Evolutionary conservation across 306 rosid species (phyloP).

Genomic region (Geum urbanum): DNA sequence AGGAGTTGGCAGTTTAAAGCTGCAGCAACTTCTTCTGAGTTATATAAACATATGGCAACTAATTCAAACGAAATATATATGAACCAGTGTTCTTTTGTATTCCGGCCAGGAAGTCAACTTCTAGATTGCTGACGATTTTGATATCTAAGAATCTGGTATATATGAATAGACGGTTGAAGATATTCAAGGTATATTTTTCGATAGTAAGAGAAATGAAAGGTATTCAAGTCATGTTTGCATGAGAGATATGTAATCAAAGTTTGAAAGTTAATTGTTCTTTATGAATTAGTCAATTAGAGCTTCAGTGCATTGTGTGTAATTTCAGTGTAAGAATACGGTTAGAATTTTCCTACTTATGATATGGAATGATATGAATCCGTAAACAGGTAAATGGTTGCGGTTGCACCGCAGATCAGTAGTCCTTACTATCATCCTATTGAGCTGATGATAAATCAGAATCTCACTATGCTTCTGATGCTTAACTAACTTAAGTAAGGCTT

Average conservation of each 20-base stretch:
- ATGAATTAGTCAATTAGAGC: neutral
- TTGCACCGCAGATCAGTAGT: neutral
- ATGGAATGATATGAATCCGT: neutral
- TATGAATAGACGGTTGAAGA: neutral
- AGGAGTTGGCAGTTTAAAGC: slow-evolving; percentile 8
- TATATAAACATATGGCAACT: neutral
- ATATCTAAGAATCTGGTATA: neutral
- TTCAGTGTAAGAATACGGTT: neutral
- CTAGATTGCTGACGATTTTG: slow-evolving; percentile 6
- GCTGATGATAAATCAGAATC: neutral
- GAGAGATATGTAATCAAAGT: neutral
- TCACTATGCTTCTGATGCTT: neutral
- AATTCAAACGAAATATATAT: neutral
- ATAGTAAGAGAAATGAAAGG: too few relatives aligned
- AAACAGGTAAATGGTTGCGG: neutral
- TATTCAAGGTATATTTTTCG: neutral
- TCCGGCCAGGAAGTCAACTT: neutral
- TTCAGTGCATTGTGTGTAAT: neutral
- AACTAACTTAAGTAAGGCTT: neutral
- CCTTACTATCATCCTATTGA: neutral
- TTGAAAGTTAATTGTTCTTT: neutral
- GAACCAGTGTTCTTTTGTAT: neutral
- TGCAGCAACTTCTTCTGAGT: slow-evolving; percentile 1
- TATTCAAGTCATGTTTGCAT: neutral
- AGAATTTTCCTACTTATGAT: neutral